Conservation (phyloP, 495 filamentous ascomycete species). For the Tuber borchii region DNA sequence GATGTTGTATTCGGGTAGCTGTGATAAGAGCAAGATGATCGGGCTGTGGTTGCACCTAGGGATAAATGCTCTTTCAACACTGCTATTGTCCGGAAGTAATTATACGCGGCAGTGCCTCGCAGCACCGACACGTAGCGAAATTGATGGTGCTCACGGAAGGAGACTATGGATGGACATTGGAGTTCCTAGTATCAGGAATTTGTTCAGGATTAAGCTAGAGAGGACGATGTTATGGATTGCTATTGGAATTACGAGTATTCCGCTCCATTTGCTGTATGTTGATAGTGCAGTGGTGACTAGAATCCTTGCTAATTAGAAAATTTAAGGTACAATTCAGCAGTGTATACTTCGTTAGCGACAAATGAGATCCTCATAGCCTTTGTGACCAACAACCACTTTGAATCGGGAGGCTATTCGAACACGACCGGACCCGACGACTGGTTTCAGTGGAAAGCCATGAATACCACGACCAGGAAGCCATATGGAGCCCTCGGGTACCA, state of each 20-base stretch:
- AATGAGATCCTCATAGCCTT: neutral
- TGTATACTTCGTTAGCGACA: slow-evolving; percentile 27
- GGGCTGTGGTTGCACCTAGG: slow-evolving; percentile 27
- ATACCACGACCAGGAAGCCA: too few species aligned
- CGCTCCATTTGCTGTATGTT: slow-evolving; percentile 42
- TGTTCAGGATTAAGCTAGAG: slow-evolving; percentile 17
- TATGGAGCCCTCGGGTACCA: too few species aligned
- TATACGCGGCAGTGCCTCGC: slow-evolving; percentile 39
- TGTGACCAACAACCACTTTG: slow-evolving; percentile 5
- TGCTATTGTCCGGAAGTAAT: slow-evolving; percentile 39
- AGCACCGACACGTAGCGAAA: slow-evolving; percentile 39
- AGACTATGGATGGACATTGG: slow-evolving; percentile 40
- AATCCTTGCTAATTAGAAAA: neutral
- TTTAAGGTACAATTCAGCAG: slow-evolving; percentile 35
- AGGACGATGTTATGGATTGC: slow-evolving; percentile 26
- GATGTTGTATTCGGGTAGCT: slow-evolving; percentile 25
- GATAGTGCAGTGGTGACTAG: neutral
- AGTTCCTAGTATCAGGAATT: slow-evolving; percentile 39
- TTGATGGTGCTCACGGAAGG: slow-evolving; percentile 33
- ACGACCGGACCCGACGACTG: neutral
- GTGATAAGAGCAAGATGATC: slow-evolving; percentile 15
- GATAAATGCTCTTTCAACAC: slow-evolving; percentile 39
- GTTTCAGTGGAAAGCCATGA: too few species aligned
- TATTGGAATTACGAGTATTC: slow-evolving; percentile 29
- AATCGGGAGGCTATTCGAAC: neutral